Base-by-base conservation (phyloP, 441 rosid species). In the Pelargonium fulgidum region DNA sequence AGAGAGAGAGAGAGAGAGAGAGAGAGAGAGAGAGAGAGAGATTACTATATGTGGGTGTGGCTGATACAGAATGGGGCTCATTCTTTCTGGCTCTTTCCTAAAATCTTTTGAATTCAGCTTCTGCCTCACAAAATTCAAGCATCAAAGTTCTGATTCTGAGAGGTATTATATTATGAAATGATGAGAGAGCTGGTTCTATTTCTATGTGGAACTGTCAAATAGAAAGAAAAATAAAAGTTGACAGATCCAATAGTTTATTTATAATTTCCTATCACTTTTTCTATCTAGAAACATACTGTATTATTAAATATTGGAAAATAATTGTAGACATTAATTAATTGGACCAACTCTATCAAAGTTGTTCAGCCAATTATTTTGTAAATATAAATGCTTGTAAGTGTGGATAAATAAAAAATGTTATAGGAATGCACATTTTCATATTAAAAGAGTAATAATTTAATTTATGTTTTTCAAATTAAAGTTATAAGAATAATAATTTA, bases 241-340 rank as follows among this genome's bases (percentile, higher is more conserved):
- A 54, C 61, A 54, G 61, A 54, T 54, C 61, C 61, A 54, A 54
- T 54, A 54, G 10, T 54, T 54, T 54, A 54, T 54, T 54, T 54
- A 9, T 54, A 16, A 2, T 16, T 54, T 52, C 17, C 20, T 17
- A n/a, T 14, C 17, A 7, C 0, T 52, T 52, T 48, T 44, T 10
- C 6, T 8, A 8, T 44, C 13, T 44, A 12, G 1, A 13, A 13
- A 13, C 16, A 13, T 3, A 33, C 7, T 33, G 56, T 12, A 13
- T 12, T 13, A 48, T 48, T 48, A 12, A 48, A 48, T 3, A 48
- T 33, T 33, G 39, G 39, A 33, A 33, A 33, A 3, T 33, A 33
- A 33, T 33, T 33, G 39, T 4, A 33, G 39, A 33, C 39, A 33
- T 33, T 33, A 3, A 33, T 33, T 3, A 33, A 33, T 33, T 33